Evolutionary conservation across 305 asterid species (phyloP).

Genomic region (Fraxinus baroniana): DNA sequence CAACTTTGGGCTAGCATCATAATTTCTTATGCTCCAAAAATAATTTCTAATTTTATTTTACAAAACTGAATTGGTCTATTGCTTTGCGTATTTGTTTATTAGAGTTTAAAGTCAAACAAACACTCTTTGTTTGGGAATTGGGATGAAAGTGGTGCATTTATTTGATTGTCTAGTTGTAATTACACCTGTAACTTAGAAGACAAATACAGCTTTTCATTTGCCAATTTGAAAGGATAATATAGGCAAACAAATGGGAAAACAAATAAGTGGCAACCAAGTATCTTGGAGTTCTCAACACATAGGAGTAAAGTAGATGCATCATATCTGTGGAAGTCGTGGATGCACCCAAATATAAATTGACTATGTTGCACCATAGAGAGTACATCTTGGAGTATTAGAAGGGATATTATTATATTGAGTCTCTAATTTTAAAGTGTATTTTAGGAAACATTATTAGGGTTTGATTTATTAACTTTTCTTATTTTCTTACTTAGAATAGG

Average conservation of each 20-base stretch:
- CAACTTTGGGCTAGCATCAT: background rate
- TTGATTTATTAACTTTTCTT: too few relatives aligned
- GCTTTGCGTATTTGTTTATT: background rate
- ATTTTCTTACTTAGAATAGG: too few relatives aligned
- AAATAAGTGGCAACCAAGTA: background rate
- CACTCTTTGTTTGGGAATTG: background rate
- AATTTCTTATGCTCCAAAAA: background rate
- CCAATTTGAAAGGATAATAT: constrained; percentile 6
- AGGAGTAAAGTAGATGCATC: background rate
- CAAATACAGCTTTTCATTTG: constrained; percentile 1
- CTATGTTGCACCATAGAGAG: constrained; percentile 27
- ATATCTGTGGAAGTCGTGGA: background rate
- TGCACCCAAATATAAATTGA: constrained; percentile 9
- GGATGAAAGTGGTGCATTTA: background rate
- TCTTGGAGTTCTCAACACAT: background rate
- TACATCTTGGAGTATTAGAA: constrained; percentile 15
- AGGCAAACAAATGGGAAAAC: background rate
- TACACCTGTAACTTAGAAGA: background rate
- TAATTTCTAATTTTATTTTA: background rate
- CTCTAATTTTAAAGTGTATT: too few relatives aligned
- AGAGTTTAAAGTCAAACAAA: background rate
- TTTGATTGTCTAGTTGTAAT: background rate
- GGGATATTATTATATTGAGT: too few relatives aligned
- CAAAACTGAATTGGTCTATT: background rate
- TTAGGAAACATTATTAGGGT: too few relatives aligned